Base-by-base conservation (phyloP, 2,329 filamentous ascomycete species). In the Nemania diffusa region DNA sequence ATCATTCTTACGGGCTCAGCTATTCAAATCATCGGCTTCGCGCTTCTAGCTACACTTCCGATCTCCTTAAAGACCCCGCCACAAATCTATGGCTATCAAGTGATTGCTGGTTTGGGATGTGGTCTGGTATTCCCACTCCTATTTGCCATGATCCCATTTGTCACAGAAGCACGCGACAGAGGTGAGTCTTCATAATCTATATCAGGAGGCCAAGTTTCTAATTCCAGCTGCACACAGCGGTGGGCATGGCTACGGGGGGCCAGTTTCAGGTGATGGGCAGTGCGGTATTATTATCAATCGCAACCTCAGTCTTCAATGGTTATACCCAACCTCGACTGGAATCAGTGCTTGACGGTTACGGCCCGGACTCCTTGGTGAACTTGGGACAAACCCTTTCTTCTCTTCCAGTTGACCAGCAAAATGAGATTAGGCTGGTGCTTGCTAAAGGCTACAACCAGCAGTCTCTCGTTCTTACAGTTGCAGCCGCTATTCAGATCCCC, bases 1-100 rank as follows among this genome's bases (percentile, higher is more conserved):
- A 17, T 73, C 1, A 8, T 73, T 2, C 1, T 71, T 1, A 5
- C 27, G 1, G 72, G 72, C 0, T 57, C 70, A 0, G 22, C 22
- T 4, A 24, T 72, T 0, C 69, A 72, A 52, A 51, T 72, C 0
- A 17, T 73, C n/a, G 71, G 70, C 0, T 69, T 73, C 9, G 67
- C 71, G 0, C 24, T 71, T 0, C 22, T 72, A 2, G 64, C 65
- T 1, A 70, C 67, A 1, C 17, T 71, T 0, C 55, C 68, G 1
- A 3, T 27, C 0, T 62, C 64, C 15, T 0, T 62, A 2, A 55
- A 68, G 0, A 51, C 71, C 2, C 71, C 57, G 2, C 32, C 63
- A 0, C 57, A 61, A 0, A 68, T 65, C 0, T 71, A 73, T 37
- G 71, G 64, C 0, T 69, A 46, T 15, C 51, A 73, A 40, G n/a